Percentiles rank a stretch among this genome's conserved stretches.
phyloP scores from a whole-genome alignment of 2,329 filamentous ascomycete species.

The Epichloe sibirici region DNA sequence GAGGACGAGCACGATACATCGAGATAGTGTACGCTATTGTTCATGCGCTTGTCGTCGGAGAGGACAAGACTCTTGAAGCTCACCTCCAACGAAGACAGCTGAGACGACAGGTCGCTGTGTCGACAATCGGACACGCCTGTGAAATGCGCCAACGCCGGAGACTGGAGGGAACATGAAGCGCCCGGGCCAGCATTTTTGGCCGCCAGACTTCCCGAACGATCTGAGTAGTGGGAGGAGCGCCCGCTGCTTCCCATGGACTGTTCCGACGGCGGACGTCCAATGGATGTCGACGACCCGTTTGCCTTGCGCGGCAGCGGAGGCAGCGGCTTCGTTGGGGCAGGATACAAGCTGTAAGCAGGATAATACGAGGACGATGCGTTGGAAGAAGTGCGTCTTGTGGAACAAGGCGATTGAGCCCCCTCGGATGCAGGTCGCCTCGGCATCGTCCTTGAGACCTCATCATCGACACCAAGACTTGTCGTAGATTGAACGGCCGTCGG shows the following conservation, averaged over 20 bases:
- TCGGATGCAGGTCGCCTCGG: not conserved
- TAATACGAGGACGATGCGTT: conserved; percentile 2
- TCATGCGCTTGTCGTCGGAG: conserved; percentile 17
- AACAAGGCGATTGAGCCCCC: not conserved
- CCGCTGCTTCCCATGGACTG: conserved; percentile 1
- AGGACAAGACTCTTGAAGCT: conserved; percentile 13
- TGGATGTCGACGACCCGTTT: conserved; percentile 1
- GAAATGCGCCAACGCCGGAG: not conserved
- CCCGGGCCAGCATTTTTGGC: not conserved
- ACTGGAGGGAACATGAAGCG: not conserved
- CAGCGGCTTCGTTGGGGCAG: conserved; percentile 6
- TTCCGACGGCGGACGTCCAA: conserved; percentile 3
- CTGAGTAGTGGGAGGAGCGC: conserved; percentile 6
- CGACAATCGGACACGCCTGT: not conserved
- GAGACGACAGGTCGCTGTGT: not conserved
- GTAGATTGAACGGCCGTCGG: not conserved
- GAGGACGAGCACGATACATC: conserved; percentile 22
- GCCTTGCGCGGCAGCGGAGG: conserved; percentile 3
- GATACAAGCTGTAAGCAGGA: conserved; percentile 4
- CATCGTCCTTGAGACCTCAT: not conserved
- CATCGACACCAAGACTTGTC: not conserved
- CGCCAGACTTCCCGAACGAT: not conserved
- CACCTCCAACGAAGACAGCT: conserved; percentile 7
- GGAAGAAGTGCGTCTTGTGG: not conserved
- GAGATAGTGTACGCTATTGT: conserved; percentile 22